Evolutionary conservation across 2,329 filamentous ascomycete species (phyloP), one percentile per base, ranked within the genome.

Genomic region (Aurifilum marmelostoma): DNA sequence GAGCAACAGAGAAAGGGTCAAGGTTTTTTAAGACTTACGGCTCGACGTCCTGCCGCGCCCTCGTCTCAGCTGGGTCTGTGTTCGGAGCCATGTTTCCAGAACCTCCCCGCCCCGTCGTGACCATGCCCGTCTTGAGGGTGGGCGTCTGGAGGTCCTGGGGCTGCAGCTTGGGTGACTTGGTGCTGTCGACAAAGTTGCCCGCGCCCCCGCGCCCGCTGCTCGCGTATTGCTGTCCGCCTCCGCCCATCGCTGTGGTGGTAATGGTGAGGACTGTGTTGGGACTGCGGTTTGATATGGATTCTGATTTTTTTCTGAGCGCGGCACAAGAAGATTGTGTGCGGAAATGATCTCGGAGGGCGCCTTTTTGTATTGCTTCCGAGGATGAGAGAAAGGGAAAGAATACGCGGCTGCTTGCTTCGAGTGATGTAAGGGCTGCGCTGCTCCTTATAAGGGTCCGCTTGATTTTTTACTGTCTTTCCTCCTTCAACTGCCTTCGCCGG

Each of bases 21-120:
- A 9, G 56, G 12, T 8, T 21, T 32, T 5, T 34, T 47, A 66
- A 66, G 18, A 83, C 87, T 77, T 81, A 89, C 87, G 88, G 87
- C 70, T 90, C 88, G 71, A 97, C 92, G 75, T 97, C 94, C 80
- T 98, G 95, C 56, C 89, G 89, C 67, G 88, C 85, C 72, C 94
- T 91, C 47, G 94, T 93, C 77, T 92, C 88, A 56, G 84, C 81
- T 3, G 90, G 88, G 74, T 96, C 91, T 72, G 88, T 88, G 77
- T 91, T 90, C 73, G 81, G 83, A 62, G 91, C 89, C 91, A 97
- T 97, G 83, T 97, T 97, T 70, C 94, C 94, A 5, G 88, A 90
- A 71, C 94, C 94, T 67, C 94, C 94, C 65, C 94, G 92, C 68
- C 94, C 94, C 3, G 94, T 97, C 27, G 94, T 97, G 77, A 95